Base-by-base conservation (phyloP, 2,329 filamentous ascomycete species). In the Fusarium sp. region DNA sequence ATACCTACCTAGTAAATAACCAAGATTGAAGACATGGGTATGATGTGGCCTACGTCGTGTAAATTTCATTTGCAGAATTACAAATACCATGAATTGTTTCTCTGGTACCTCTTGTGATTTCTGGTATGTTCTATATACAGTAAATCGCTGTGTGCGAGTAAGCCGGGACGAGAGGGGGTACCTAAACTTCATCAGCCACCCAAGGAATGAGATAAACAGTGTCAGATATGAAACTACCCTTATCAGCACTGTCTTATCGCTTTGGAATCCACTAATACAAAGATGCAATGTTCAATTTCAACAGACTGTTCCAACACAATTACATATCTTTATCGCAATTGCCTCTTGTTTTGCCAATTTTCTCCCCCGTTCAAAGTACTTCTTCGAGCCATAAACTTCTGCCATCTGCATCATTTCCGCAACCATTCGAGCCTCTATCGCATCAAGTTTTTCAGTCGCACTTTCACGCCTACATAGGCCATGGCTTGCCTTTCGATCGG, bases 401-500 rank as follows among this genome's bases (percentile, higher is more conserved):
- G 18, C 38, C 56, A n/a, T 30, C 30, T 33, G 13, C 18, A 45
- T 56, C 15, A 40, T 27, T 52, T 18, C 20, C 14, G 20, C 30
- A 33, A 27, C 37, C 26, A 37, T 35, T 52, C 45, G 10, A 38
- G 26, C 13, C 35, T 26, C 62, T 27, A 20, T 65, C 30, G 60
- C 50, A 44, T 44, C 35, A 6, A 46, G 18, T 44, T 48, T 44
- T 20, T 60, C 26, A 33, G n/a, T 59, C 49, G 48, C 58, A 64
- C 65, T 52, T 55, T 18, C 37, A 65, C 41, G 58, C 52, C 58
- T 54, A 53, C 50, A 45, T 52, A 60, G 71, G 74, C 69, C 72
- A 77, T 77, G 76, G 76, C 75, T 67, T 48, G 60, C 73, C 62
- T 50, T 59, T 69, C 58, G 63, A 67, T 68, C 70, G 60, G 74